Evolutionary conservation across 164 flowering plant species (phyloP), one percentile per base, ranked within the genome.

Genomic region (Berberis vulgaris): DNA sequence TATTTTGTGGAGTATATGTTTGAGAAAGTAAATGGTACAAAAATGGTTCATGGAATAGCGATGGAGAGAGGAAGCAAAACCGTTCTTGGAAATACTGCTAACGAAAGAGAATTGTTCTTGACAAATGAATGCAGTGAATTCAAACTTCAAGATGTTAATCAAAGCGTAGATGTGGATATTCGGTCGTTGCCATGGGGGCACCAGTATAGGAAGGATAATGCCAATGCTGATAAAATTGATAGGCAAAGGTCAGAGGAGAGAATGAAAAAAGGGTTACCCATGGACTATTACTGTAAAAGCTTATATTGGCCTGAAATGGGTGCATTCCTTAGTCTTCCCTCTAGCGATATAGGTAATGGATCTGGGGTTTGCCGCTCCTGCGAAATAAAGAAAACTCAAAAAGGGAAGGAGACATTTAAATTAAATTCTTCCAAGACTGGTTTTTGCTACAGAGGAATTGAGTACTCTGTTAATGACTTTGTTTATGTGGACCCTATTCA

Each of bases 301-400:
- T 72, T 94, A 70, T 94, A 94, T 68, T 84, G 78, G 75, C 96
- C 97, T 60, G 88, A 87, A 52, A 86, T 67, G 79, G 99, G 99
- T 61, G 91, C 88, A 49, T 89, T 91, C 76, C 72, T 84, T 62
- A 63, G 74, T 64, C 79, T 94, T 65, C 87, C 85, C 40, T 6
- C 2, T 38, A 79, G 75, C 11, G 52, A 72, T 5, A 67, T 91
- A 78, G 97, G 97, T 54, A 79, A 82, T 60, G 99, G 97, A 6
- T 63, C 78, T 76, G 97, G 97, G 39, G 9, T 40, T 40, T 94
- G 99, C 67, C 44, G 67, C 57, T 79, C 93, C 45, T 94, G 99
- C 78, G 72, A 71, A 60, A 9, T 69, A 44, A 83, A 64, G 62
- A 83, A 87, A 65, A 50, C 66, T 13, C 69, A 77, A 45, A 50